Conservation (phyloP, 2,329 filamentous ascomycete genomes). For the Nemania serpens region DNA sequence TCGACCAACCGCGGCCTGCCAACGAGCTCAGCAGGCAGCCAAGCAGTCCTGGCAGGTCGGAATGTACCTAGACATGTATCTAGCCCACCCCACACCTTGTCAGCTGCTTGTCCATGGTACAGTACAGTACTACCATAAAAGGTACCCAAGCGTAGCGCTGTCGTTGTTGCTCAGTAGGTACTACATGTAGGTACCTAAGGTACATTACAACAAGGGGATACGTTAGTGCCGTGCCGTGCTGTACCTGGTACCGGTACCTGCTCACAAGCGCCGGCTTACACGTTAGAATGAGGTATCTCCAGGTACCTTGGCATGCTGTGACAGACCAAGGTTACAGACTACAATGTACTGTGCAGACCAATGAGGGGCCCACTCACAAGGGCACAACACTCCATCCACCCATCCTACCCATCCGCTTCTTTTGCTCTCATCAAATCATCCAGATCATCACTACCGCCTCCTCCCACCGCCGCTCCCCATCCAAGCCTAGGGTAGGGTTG, state of each 20-base stretch:
- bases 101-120: slow-evolving; percentile 3
- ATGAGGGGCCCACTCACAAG: slow-evolving; percentile 22
- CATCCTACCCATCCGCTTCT: slow-evolving; percentile 21
- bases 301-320: too few relatives aligned
- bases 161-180: too few relatives aligned
- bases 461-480: slow-evolving; percentile 11
- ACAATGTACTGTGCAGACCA: too few relatives aligned
- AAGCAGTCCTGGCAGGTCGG: neutral
- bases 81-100: neutral
- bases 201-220: neutral
- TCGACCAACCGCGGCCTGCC: slow-evolving; percentile 22
- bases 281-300: too few relatives aligned
- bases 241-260: neutral
- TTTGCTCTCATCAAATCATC: slow-evolving; percentile 27
- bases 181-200: neutral
- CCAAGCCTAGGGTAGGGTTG: neutral
- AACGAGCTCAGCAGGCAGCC: slow-evolving; percentile 13
- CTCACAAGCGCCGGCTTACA: neutral
- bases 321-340: too few relatives aligned
- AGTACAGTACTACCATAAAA: too few relatives aligned
- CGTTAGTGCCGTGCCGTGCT: too few relatives aligned
- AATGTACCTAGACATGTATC: neutral
- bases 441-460: slow-evolving; percentile 24
- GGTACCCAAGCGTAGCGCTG: too few relatives aligned
- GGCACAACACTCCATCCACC: slow-evolving; percentile 3